These are phyloP conservation scores for Coccomyxa subellipsoidea DNA, from an alignment of 163 green algal genomes.

Conservation along the genomic window DNA sequence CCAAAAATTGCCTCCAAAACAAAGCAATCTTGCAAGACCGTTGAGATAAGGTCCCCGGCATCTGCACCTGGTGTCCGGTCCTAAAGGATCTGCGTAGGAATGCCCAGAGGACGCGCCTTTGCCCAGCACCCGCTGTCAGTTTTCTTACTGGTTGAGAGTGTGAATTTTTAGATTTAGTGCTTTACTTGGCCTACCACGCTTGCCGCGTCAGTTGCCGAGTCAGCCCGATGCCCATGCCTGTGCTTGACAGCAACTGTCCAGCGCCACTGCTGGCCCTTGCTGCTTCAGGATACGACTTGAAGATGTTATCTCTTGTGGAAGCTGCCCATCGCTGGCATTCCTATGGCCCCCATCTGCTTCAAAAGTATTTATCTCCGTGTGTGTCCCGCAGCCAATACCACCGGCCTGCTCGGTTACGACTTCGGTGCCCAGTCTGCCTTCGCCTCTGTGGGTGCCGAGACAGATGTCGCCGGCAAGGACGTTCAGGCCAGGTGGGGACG, in stretches of 20 bases:
- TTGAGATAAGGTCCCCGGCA: not conserved
- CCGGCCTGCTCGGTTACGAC: conserved; percentile 28
- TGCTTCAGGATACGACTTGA: too few species aligned
- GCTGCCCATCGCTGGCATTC: not conserved
- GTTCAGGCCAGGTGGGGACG: conserved; percentile 19
- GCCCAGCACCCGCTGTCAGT: not conserved
- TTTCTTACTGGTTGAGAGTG: not conserved
- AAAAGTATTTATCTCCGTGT: not conserved
- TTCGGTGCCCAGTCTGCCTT: conserved; percentile 30
- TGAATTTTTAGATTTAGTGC: too few species aligned
- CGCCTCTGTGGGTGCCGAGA: conserved; percentile 23
- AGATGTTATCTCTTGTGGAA: not conserved
- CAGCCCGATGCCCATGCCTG: not conserved
- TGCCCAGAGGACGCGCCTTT: too few species aligned
- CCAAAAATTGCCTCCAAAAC: not conserved
- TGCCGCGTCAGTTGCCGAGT: not conserved
- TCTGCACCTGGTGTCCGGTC: not conserved
- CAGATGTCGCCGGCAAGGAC: conserved; percentile 22
- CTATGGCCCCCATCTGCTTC: not conserved
- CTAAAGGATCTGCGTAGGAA: not conserved
- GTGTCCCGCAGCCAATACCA: conserved; percentile 24
- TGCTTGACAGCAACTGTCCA: not conserved
- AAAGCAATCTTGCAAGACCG: not conserved
- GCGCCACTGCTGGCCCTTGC: too few species aligned
- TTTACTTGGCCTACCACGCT: too few species aligned